phyloP scores from a whole-genome alignment of 2,329 filamentous ascomycete genomes.

The Microdochium bolleyi region DNA sequence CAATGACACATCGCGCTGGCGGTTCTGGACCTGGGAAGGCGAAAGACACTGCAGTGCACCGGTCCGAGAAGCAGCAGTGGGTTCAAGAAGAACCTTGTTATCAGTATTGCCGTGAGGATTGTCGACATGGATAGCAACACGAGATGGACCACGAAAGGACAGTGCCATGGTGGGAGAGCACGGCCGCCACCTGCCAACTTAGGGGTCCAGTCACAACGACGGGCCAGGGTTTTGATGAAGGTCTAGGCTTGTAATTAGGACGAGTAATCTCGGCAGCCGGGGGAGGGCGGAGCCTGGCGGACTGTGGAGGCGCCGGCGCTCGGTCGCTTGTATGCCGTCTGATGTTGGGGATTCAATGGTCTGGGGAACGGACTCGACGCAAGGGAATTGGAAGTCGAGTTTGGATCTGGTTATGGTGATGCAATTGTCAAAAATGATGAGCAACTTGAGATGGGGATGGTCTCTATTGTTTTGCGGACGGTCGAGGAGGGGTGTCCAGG shows the following conservation, averaged over 20 bases:
- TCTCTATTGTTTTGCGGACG: not conserved
- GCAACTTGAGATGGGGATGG: not conserved
- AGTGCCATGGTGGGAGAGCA: not conserved
- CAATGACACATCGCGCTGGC: not conserved
- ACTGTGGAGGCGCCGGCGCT: not conserved
- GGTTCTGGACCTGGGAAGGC: not conserved
- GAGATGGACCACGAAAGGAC: not conserved
- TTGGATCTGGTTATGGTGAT: not conserved
- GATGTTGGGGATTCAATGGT: not conserved
- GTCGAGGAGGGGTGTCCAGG: not conserved
- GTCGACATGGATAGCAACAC: not conserved
- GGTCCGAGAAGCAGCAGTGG: not conserved
- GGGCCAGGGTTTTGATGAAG: not conserved
- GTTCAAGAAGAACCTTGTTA: not conserved
- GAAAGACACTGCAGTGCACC: not conserved
- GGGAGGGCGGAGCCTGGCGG: not conserved
- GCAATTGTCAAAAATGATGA: not conserved
- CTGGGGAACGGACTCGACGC: too few species aligned
- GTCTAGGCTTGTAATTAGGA: too few species aligned
- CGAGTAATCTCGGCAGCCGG: not conserved
- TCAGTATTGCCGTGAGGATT: not conserved
- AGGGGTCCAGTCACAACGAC: not conserved
- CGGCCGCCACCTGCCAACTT: not conserved
- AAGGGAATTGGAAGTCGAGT: too few species aligned
- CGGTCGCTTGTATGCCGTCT: not conserved